Base-by-base conservation (phyloP, 2,329 filamentous ascomycete genomes). In the Thermoascus crustaceus region DNA sequence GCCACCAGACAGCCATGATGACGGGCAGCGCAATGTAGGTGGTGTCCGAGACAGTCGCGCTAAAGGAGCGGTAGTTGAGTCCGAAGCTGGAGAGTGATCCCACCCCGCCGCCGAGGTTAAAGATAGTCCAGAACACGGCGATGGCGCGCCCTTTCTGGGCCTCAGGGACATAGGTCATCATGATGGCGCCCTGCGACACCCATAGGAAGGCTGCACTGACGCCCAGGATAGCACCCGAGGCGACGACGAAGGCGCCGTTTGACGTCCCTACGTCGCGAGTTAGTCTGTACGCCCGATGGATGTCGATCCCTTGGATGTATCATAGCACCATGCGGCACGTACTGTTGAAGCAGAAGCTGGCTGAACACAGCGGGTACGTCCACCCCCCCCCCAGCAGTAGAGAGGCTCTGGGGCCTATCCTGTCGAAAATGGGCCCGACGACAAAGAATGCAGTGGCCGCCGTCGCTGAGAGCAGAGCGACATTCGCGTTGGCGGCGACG, bases 21-120 rank as follows among this genome's bases (percentile, higher is more conserved):
- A 60, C 53, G 45, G 72, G 57, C 13, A 71, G 57, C 13, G 69
- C 68, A 22, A 71, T 66, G 42, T 73, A 73, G 5, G 70, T 74
- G 11, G 58, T 62, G 45, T 72, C 57, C 2, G 64, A 63, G 2
- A 73, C 70, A 0, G 68, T 69, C 18, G 63, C 60, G 19, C 46
- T 53, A 7, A 41, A 59, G 13, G 58, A 66, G 40, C 61, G 34
- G 39, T 54, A 68, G 47, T 68, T 69, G 23, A 67, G 49, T 1
- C 63, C 64, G 37, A 69, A 69, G 13, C 60, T 61, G 4, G 58
- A 64, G 3, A 70, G 55, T 1, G 62, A 63, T 5, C 66, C 66
- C 9, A 68, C 58, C 7, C 58, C 63, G 7, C 65, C 63, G 20
- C 65, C 65, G 2, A 67, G 52, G 43, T 68, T 68, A 51, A 68